phyloP scores from a whole-genome alignment of 345 rosid species.

The Gossypium sturtianum region DNA sequence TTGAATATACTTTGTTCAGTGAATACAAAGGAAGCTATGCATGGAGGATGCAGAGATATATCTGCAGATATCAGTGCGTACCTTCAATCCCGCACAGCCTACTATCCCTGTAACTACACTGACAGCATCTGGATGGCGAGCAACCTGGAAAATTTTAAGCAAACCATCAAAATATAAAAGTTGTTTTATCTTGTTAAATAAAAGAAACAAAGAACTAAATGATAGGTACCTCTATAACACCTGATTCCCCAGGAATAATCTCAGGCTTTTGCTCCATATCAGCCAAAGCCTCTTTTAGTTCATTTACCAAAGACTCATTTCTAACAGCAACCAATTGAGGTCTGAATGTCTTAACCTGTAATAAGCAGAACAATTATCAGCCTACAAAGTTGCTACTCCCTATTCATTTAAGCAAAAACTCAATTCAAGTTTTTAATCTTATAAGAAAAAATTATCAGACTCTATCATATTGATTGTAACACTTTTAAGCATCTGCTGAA shows the following conservation, averaged over 20 bases:
- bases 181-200: conserved; percentile 5
- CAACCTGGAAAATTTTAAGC: conserved; percentile 50
- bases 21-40: background rate
- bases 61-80: conserved; percentile 2
- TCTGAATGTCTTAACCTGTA: conserved; percentile 75
- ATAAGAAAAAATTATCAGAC: background rate
- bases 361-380: conserved; percentile 11
- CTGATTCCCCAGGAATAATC: conserved; percentile 91
- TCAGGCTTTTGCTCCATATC: conserved; percentile 78
- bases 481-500: conserved; percentile 1
- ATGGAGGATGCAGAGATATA: background rate
- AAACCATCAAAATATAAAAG: background rate
- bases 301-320: conserved; percentile 61
- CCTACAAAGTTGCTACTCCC: background rate
- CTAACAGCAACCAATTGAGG: conserved; percentile 84
- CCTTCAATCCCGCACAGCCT: conserved; percentile 97
- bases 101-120: conserved; percentile 93
- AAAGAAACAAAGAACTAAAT: background rate
- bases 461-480: background rate
- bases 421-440: background rate
- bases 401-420: background rate
- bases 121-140: conserved; percentile 88
- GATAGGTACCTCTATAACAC: conserved; percentile 64
- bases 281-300: conserved; percentile 81
- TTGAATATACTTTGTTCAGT: background rate